Evolutionary conservation across 1,139 yeast species (phyloP), one percentile per base, ranked within the genome.

Genomic region (Kodamaea fungicola): DNA sequence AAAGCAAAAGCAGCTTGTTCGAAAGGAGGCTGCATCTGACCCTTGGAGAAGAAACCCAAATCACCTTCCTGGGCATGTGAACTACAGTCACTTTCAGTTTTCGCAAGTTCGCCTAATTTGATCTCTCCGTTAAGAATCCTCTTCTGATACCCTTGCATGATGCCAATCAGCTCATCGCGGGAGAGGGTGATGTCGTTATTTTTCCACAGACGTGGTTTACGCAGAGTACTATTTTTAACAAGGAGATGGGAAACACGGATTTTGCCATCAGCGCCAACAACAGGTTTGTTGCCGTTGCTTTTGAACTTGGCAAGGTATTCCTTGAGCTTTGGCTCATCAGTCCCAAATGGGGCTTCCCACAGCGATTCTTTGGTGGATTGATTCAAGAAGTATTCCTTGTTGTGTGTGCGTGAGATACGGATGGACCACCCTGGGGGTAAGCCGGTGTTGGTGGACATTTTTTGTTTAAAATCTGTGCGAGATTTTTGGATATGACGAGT

Each of bases 171-270:
- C 51, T 89, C 96, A 43, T 88, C 96, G 55, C 90, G 82, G 8
- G 86, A 61, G 38, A 87, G 71, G 2, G 94, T 82, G 47, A 92
- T 81, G 5, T 70, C 71, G 31, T 80, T 76, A 19, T 83, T 82
- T 57, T 88, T 85, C 95, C 97, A 94, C 8, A 96, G 86, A 26
- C 88, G 78, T 8, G 98, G 98, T 49, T 95, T 78, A 48, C 98
- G 76, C 9, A 92, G 81, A 40, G 79, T 92, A 39, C 62, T 70
- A 61, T 90, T 96, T 60, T 92, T 92, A 47, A 92, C 73, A 40
- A 92, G 68, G 38, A 92, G 66, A 58, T 92, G 98, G 32, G 72
- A 59, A 3, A 63, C 73, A 39, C 74, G 59, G 28, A 71, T 62
- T 44, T 69, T 70, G 12, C 74, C 73, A 43, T 70, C 73, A 33